These are phyloP conservation scores for Pseudoperonospora humuli DNA, from an alignment of 352 stramenopile genomes.

Conservation along the genomic window DNA sequence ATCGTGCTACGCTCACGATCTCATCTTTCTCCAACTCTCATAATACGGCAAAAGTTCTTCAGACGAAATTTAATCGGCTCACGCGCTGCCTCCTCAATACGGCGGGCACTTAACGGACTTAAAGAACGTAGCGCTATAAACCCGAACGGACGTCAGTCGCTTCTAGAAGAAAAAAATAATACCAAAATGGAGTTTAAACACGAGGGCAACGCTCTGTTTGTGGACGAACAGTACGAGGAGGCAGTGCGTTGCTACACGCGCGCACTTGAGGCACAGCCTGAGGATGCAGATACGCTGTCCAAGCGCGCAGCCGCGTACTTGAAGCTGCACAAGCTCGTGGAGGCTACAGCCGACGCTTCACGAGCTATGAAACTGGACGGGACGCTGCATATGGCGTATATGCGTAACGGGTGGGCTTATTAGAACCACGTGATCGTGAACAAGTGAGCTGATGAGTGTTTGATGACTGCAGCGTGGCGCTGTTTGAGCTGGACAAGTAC, in stretches of 20 bases:
- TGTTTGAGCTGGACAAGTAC: conserved; percentile 80
- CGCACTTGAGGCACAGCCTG: conserved; percentile 28
- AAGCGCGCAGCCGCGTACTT: conserved; percentile 66
- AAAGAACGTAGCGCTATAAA: too few relatives aligned
- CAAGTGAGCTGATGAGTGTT: neutral
- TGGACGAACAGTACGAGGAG: conserved; percentile 72
- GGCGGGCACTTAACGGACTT: too few relatives aligned
- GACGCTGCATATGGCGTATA: conserved; percentile 43
- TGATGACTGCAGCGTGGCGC: conserved; percentile 38
- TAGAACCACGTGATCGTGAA: neutral
- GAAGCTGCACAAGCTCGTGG: conserved; percentile 52
- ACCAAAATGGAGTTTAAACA: conserved; percentile 67
- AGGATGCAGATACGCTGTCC: conserved; percentile 44
- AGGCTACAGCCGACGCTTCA: conserved; percentile 46
- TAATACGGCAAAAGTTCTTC: too few relatives aligned
- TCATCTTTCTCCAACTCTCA: too few relatives aligned
- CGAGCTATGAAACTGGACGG: conserved; percentile 44
- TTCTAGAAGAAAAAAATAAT: conserved; percentile 3
- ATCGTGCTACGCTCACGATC: too few relatives aligned
- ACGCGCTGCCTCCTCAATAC: too few relatives aligned
- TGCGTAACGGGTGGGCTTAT: conserved; percentile 62
- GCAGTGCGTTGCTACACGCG: conserved; percentile 48
- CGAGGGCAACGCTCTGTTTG: conserved; percentile 72
- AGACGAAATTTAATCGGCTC: too few relatives aligned
- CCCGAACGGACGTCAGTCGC: too few relatives aligned